Conservation (phyloP, 2,329 filamentous ascomycete species). For the Cytospora paraplurivora region DNA sequence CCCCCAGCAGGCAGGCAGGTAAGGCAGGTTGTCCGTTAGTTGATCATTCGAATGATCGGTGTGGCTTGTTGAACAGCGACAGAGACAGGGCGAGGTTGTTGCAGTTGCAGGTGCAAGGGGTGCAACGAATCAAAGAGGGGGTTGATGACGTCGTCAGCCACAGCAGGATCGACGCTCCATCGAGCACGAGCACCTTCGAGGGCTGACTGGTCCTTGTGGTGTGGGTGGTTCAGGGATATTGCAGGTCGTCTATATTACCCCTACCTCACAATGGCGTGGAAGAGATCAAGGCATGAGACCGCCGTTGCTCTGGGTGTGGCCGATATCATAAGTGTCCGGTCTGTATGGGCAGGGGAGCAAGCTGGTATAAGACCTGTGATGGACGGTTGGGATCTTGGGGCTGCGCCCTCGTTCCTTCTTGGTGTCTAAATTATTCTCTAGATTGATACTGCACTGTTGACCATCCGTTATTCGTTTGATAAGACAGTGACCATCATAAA, state of each 20-base stretch:
- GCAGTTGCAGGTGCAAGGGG: background rate
- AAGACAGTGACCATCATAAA: background rate
- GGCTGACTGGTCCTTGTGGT: background rate
- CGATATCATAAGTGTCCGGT: constrained; percentile 3
- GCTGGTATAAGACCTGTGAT: constrained; percentile 8
- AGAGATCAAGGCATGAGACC: constrained; percentile 4
- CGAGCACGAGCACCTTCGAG: background rate
- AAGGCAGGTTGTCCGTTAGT: background rate
- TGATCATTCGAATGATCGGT: background rate
- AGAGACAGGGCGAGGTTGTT: background rate
- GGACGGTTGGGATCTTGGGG: background rate
- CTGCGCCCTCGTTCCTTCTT: background rate
- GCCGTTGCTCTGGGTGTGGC: background rate
- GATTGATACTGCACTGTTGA: background rate
- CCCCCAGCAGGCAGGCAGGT: background rate
- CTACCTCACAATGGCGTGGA: background rate
- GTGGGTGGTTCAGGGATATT: background rate
- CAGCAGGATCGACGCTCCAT: constrained; percentile 15
- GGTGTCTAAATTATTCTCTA: background rate
- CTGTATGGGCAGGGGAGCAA: background rate
- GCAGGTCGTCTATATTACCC: background rate
- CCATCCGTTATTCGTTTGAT: background rate
- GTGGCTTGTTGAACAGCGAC: constrained; percentile 11
- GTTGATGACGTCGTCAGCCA: constrained; percentile 16
- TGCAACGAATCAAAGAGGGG: constrained; percentile 1